Evolutionary conservation across 1,284 basidiomycete genomes (phyloP).

Genomic region (Schizophyllum commune): DNA sequence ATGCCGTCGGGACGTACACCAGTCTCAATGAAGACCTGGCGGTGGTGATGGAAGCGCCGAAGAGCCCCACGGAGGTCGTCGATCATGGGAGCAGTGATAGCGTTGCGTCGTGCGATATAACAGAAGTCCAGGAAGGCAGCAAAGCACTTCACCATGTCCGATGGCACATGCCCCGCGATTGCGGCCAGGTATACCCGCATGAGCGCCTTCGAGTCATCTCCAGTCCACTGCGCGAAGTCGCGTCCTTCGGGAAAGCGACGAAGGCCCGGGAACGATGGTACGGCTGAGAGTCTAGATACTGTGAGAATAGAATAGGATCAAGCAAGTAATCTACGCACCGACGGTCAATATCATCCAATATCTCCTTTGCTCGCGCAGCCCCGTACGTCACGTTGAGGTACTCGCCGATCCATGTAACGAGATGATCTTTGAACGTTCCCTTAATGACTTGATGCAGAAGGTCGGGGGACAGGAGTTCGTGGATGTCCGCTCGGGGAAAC

Average conservation of each 20-base stretch:
- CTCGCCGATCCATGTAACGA: slow-evolving; percentile 20
- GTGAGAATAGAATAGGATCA: background rate
- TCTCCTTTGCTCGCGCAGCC: background rate
- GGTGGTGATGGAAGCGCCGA: slow-evolving; percentile 14
- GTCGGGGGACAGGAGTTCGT: slow-evolving; percentile 20
- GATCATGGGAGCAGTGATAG: slow-evolving; percentile 12
- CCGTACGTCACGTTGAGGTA: slow-evolving; percentile 4
- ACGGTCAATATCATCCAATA: slow-evolving; percentile 19
- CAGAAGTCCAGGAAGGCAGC: background rate
- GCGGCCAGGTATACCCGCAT: slow-evolving; percentile 13
- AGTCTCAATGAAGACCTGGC: slow-evolving; percentile 17
- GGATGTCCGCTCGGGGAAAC: slow-evolving; percentile 21
- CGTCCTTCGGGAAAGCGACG: slow-evolving; percentile 19
- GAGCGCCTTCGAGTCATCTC: slow-evolving; percentile 20
- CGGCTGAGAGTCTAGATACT: slow-evolving; percentile 10
- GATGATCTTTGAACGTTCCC: slow-evolving; percentile 29
- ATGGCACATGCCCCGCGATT: background rate
- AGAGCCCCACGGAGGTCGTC: slow-evolving; percentile 14
- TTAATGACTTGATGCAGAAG: slow-evolving; percentile 29
- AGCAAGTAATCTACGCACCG: slow-evolving; percentile 5
- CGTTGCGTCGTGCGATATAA: slow-evolving; percentile 11
- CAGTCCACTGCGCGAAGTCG: slow-evolving; percentile 19
- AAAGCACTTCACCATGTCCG: background rate
- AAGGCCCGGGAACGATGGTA: slow-evolving; percentile 16
- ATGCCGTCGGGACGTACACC: slow-evolving; percentile 5